A percentile compares a stretch with the other conserved stretches of the same genome.
These are phyloP conservation scores for Multifurca ochricompacta DNA, from an alignment of 768 basidiomycete genomes.

Conservation along the genomic window DNA sequence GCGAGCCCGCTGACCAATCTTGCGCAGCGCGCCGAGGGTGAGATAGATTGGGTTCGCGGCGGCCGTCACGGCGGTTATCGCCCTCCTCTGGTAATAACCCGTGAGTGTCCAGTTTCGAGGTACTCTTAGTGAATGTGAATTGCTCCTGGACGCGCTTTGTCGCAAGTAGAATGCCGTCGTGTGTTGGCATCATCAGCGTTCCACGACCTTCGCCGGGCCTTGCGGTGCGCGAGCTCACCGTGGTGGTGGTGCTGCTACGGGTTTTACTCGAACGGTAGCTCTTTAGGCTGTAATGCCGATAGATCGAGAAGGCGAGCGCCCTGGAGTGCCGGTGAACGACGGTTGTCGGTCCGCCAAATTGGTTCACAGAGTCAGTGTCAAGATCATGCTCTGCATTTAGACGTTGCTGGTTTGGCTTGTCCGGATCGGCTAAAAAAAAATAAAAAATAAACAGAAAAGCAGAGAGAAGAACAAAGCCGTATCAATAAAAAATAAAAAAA, in stretches of 20 bases:
- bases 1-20: neutral
- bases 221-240: slow-evolving; percentile 19
- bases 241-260: slow-evolving; percentile 22
- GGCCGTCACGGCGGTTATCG: slow-evolving; percentile 1
- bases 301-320: slow-evolving; percentile 70
- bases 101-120: neutral
- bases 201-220: slow-evolving; percentile 1
- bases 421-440: slow-evolving; percentile 37
- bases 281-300: slow-evolving; percentile 46
- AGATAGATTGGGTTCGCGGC: neutral
- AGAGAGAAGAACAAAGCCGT: too few relatives aligned
- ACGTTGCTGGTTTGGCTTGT: slow-evolving; percentile 60
- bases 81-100: slow-evolving; percentile 9
- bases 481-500: slow-evolving; percentile 2
- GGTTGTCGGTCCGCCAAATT: slow-evolving; percentile 47
- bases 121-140: slow-evolving; percentile 31
- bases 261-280: slow-evolving; percentile 15
- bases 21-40: neutral
- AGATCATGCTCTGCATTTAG: slow-evolving; percentile 51
- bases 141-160: slow-evolving; percentile 71
- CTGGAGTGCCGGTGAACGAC: slow-evolving; percentile 81
- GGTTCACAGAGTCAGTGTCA: slow-evolving; percentile 38
- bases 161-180: slow-evolving; percentile 50
- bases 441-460: slow-evolving; percentile 1
- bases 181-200: slow-evolving; percentile 10